Evolutionary conservation across 208 protist species (phyloP).

Genomic region (Porcisia deanei): DNA sequence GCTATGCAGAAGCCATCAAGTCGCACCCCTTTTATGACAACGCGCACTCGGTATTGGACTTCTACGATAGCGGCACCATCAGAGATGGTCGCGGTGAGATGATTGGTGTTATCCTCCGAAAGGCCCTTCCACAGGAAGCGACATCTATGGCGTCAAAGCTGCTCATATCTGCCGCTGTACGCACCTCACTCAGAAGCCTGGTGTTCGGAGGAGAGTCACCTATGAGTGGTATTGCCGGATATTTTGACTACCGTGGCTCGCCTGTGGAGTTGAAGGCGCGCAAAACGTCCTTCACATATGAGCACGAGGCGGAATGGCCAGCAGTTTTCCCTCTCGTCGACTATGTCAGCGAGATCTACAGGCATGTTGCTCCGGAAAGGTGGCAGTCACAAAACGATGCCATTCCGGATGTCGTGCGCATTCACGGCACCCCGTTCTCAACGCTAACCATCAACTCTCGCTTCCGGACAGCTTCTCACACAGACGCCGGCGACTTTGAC

Average conservation of each 20-base stretch:
- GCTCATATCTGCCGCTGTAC: constrained; percentile 64
- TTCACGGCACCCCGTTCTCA: constrained; percentile 86
- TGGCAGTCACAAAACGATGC: constrained; percentile 80
- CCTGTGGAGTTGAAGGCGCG: constrained; percentile 84
- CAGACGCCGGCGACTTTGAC: constrained; percentile 91
- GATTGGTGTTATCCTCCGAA: constrained; percentile 64
- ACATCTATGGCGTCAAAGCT: constrained; percentile 63
- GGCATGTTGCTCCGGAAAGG: constrained; percentile 53
- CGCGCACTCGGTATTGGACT: constrained; percentile 60
- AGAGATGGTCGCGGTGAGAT: constrained; percentile 69
- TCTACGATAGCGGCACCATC: constrained; percentile 64
- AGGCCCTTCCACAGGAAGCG: constrained; percentile 66
- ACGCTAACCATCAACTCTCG: constrained; percentile 91
- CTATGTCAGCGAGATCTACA: constrained; percentile 87
- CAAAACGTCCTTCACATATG: constrained; percentile 88
- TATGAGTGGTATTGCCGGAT: constrained; percentile 88
- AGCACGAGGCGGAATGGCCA: constrained; percentile 65
- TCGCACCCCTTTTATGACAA: constrained; percentile 88
- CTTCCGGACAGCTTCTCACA: constrained; percentile 91
- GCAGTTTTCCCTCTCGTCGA: constrained; percentile 88
- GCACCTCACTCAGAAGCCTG: constrained; percentile 62
- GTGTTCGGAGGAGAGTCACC: constrained; percentile 85
- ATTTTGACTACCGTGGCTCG: constrained; percentile 90
- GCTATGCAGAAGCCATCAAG: constrained; percentile 65
- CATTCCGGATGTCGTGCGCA: constrained; percentile 88